Conservation (phyloP, 2,329 filamentous ascomycete genomes). For the Microdochium bolleyi region DNA sequence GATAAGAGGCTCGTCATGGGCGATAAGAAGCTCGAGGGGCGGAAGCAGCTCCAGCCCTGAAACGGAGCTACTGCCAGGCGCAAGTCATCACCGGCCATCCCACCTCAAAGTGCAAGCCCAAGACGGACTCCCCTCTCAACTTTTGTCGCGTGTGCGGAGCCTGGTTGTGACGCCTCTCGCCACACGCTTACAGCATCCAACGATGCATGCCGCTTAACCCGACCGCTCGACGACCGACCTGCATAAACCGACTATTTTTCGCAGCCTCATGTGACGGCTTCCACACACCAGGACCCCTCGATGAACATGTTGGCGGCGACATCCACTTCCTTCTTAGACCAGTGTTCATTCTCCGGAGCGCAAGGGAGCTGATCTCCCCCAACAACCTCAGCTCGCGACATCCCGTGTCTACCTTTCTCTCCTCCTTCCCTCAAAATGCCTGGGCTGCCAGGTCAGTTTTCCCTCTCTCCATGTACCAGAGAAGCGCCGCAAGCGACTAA, state of each 20-base stretch:
- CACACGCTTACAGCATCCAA: background rate
- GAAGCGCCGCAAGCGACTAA: background rate
- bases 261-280: background rate
- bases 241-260: background rate
- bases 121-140: background rate
- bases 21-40: no score
- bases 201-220: background rate
- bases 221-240: background rate
- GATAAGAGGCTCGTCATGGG: no score
- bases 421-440: conserved; percentile 36
- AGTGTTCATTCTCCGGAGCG: background rate
- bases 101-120: background rate
- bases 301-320: background rate
- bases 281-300: background rate
- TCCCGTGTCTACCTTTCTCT: background rate
- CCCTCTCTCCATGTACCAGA: background rate
- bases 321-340: background rate
- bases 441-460: conserved; percentile 43
- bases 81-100: background rate
- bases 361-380: background rate
- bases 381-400: background rate
- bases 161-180: background rate
- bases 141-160: background rate
- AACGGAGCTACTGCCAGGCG: no score
- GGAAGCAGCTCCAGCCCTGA: no score